Evolutionary conservation across 768 basidiomycete species (phyloP), one percentile per base, ranked within the genome.

Genomic region (Termitomyces sp.): DNA sequence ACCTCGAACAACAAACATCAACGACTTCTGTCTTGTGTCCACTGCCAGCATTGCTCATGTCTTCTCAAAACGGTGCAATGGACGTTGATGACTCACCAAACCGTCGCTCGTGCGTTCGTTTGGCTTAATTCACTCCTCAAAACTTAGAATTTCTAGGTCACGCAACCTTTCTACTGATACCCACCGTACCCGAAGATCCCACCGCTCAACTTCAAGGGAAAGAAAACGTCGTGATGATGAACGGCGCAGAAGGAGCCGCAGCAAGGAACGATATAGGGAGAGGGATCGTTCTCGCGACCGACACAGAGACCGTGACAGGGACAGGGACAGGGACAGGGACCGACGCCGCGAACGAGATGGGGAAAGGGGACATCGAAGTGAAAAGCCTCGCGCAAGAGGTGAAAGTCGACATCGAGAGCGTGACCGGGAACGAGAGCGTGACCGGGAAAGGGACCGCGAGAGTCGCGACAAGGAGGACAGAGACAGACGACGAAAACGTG

Each of bases 131-230:
- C 17, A 10, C 8, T 56, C 3, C 23, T 53, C 19, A 50, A 53
- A 10, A 49, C 28, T 53, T 6, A 28, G 23, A 4, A 26, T 38
- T 49, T 19, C 21, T 57, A 85, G 85, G 55, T 86, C 85, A 59
- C 84, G 87, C 63, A 86, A 86, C 67, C 82, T 83, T 68, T 90
- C 89, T 3, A 84, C 84, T 38, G 89, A 90, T 67, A 91, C 89
- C 10, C 82, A 84, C 62, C 83, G 81, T 44, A 90, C 88, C 21
- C 79, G 77, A 62, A 79, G 80, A 57, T 91, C 89, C 47, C 87
- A 89, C 64, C 78, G 83, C 59, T 92, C 91, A 10, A 74, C 73
- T 52, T 91, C 90, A 23, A 77, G 81, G 63, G 88, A 87, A 50
- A 79, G 76, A 63, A 75, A 78, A 54, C 78, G 81, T 21, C 76